Base-by-base conservation (phyloP, 2,329 filamentous ascomycete species). In the Colletotrichum acutatum region DNA sequence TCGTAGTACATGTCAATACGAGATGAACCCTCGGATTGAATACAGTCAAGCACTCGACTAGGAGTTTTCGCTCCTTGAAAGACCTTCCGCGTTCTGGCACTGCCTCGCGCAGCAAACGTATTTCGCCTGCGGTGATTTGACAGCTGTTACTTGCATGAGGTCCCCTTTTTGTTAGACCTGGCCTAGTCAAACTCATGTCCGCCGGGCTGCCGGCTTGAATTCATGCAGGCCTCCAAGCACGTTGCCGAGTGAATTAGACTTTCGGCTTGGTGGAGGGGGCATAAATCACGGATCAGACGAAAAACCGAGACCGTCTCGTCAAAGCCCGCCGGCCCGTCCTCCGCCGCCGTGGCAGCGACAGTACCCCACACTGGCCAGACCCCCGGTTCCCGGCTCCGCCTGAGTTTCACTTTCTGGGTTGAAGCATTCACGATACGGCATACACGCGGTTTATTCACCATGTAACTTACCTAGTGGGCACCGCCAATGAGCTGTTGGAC, bases 181-280 rank as follows among this genome's bases (percentile, higher is more conserved):
- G 9, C 30, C 3, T 19, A 34, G 22, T 14, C 34, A 56, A 32
- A 34, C 34, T 49, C 19, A 19, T 60, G 42, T 46, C 26, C 28
- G 37, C 46, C n/a, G 26, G 12, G 14, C 57, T 37, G 37, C 24
- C 24, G n/a, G 37, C 16, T n/a, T 49, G 19, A 19, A 71, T 26
- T n/a, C 6, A 16, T 6, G 16, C 42, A 24, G 37, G 24, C n/a
- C 22, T 8, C 11, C 6, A 5, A 22, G 34, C 19, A 57, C 22
- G 19, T 19, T 57, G 28, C 58, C 57, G 28, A 28, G n/a, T 11
- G 19, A 32, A 54, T 60, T 64, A 69, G 11, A 59, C 59, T 69
- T 72, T 63, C 66, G 53, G 66, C 42, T 22, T n/a, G n/a, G 66
- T 69, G 59, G 66, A 69, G 59, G 66, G 52, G 24, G 70, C 70